Conservation (phyloP, 2,329 filamentous ascomycete species). For the Trichophyton schoenleinii region DNA sequence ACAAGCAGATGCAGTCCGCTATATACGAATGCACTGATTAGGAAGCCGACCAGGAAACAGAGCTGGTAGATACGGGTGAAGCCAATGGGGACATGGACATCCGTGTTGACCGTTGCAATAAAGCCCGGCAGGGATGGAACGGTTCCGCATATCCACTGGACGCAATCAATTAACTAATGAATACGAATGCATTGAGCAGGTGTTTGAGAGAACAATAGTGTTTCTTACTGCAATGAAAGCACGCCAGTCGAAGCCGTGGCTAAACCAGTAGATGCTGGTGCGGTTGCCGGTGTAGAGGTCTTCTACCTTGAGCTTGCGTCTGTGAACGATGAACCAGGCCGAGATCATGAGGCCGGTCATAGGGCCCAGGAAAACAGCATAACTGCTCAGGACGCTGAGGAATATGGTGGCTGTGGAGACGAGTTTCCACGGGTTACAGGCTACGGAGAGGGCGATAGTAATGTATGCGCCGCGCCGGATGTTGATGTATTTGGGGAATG, state of each 20-base stretch:
- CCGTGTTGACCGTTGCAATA: slow-evolving; percentile 19
- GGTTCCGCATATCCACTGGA: slow-evolving; percentile 11
- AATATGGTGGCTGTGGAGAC: slow-evolving; percentile 37
- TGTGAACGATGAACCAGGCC: slow-evolving; percentile 25
- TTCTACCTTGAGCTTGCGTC: slow-evolving; percentile 30
- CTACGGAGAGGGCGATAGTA: slow-evolving; percentile 11
- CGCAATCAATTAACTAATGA: background rate
- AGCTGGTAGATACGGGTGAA: slow-evolving; percentile 33
- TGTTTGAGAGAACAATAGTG: background rate
- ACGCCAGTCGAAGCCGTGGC: slow-evolving; percentile 35
- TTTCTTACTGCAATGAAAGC: slow-evolving; percentile 20
- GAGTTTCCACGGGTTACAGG: slow-evolving; percentile 39
- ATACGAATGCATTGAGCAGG: background rate
- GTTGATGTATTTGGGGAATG: slow-evolving; percentile 44
- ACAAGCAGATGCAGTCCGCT: slow-evolving; percentile 22
- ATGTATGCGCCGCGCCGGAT: slow-evolving; percentile 44
- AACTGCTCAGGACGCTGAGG: slow-evolving; percentile 36
- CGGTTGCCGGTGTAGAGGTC: slow-evolving; percentile 31
- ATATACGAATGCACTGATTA: slow-evolving; percentile 28
- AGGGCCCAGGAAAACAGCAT: slow-evolving; percentile 37
- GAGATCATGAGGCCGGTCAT: slow-evolving; percentile 26
- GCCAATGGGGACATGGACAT: slow-evolving; percentile 14
- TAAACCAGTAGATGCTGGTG: slow-evolving; percentile 34
- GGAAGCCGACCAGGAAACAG: slow-evolving; percentile 30
- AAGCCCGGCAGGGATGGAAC: slow-evolving; percentile 25